Base-by-base conservation (phyloP, 78 protist species). In the Guillardia theta region DNA sequence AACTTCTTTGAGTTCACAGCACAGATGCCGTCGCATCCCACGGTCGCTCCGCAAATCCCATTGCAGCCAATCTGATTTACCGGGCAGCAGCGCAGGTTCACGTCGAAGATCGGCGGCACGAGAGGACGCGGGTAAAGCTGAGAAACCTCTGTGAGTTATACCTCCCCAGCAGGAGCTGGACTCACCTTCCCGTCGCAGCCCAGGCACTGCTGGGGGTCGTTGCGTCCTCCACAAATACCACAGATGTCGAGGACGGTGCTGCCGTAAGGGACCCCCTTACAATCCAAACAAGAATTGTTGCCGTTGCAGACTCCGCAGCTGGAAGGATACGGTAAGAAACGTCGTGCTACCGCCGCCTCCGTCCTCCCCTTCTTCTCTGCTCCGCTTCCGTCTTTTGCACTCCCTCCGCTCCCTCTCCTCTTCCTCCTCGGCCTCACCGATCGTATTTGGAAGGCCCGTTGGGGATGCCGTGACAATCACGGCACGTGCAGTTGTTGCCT, bases 101-200 rank as follows among this genome's bases (percentile, higher is more conserved):
- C 12, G 83, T 70, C 83, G 41, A 70, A 70, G 45, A 36, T 15
- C 1, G 83, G 45, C 10, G 83, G 83, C 83, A 70, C 41, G 45
- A 24, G 36, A 3, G 83, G 83, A 24, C 33, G 83, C 24, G 10
- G 90, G 48, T n/a, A 18, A 27, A 78, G 48, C 48, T 0, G 50
- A 10, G n/a, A n/a, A n/a, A n/a, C n/a, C n/a, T n/a, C n/a, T n/a
- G n/a, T n/a, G n/a, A n/a, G n/a, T n/a, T n/a, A n/a, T n/a, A n/a
- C n/a, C n/a, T n/a, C n/a, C n/a, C n/a, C n/a, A n/a, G n/a, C n/a
- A n/a, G n/a, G n/a, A n/a, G n/a, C n/a, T n/a, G n/a, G n/a, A n/a
- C n/a, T n/a, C n/a, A n/a, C n/a, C n/a, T n/a, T n/a, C n/a, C 90
- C 90, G 48, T 78, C 90, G 90, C 90, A 78, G 43, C 90, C 90